phyloP scores from a whole-genome alignment of 2,329 filamentous ascomycete genomes.

The Ampelomyces quisqualis region DNA sequence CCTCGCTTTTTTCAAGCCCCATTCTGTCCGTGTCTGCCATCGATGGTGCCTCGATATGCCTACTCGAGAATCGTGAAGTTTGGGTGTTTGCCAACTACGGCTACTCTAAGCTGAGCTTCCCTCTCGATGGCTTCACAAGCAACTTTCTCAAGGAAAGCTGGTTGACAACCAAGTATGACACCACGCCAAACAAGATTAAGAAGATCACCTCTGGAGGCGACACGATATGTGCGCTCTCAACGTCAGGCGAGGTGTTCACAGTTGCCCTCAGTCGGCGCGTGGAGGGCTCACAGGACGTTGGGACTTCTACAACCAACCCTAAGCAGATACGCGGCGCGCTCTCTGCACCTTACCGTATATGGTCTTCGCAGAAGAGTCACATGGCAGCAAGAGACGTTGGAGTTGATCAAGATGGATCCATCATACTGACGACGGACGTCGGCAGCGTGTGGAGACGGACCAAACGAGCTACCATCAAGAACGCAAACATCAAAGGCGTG shows the following conservation, averaged over 20 bases:
- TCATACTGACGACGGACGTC: constrained; percentile 89
- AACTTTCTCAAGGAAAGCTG: constrained; percentile 67
- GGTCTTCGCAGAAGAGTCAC: constrained; percentile 81
- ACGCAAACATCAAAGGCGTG: constrained; percentile 53
- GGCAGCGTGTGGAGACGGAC: constrained; percentile 92
- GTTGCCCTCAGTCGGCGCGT: constrained; percentile 70
- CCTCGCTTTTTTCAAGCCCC: constrained; percentile 70
- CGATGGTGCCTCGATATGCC: constrained; percentile 80
- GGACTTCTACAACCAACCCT: constrained; percentile 85
- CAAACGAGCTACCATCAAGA: constrained; percentile 78
- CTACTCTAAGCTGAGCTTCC: constrained; percentile 87
- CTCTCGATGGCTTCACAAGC: constrained; percentile 70
- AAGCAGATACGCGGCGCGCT: constrained; percentile 83
- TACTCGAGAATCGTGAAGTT: constrained; percentile 84
- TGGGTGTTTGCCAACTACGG: constrained; percentile 96
- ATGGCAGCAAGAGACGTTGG: constrained; percentile 84
- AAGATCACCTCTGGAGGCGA: constrained; percentile 84
- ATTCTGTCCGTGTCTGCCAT: constrained; percentile 85
- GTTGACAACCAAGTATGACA: constrained; percentile 65
- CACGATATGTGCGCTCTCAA: constrained; percentile 85
- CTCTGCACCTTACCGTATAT: constrained; percentile 76
- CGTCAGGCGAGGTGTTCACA: constrained; percentile 83
- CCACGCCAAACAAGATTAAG: constrained; percentile 66
- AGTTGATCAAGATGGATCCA: constrained; percentile 88
- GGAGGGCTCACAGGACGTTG: constrained; percentile 59